These are phyloP conservation scores for Eurotiales sp. DNA, from an alignment of 2,329 filamentous ascomycete genomes.

Conservation along the genomic window DNA sequence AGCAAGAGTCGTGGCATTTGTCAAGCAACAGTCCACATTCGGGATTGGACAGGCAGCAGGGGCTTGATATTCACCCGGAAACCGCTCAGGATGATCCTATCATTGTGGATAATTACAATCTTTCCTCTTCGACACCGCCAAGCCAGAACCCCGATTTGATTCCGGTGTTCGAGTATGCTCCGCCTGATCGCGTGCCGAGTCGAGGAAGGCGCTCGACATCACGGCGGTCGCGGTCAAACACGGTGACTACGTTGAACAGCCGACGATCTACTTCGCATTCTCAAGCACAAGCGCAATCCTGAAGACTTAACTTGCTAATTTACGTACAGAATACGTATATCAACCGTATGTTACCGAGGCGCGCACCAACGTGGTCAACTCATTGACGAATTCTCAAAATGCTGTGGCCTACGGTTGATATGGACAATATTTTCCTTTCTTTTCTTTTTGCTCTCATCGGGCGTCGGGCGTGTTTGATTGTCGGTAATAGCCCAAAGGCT, in stretches of 20 bases:
- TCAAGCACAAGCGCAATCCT: constrained; percentile 22
- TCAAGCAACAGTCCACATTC: constrained; percentile 33
- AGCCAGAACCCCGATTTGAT: constrained; percentile 46
- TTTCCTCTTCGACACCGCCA: constrained; percentile 36
- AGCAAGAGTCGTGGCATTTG: constrained; percentile 37
- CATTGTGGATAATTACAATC: constrained; percentile 31
- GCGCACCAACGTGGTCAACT: no score
- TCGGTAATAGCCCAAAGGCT: neutral
- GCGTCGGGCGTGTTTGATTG: neutral
- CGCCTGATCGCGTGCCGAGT: constrained; percentile 29
- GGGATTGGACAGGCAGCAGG: constrained; percentile 38
- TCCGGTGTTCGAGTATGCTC: constrained; percentile 42
- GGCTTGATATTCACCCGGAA: constrained; percentile 47
- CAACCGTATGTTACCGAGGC: no score
- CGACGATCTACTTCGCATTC: constrained; percentile 18
- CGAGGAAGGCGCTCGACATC: constrained; percentile 35
- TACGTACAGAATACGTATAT: no score
- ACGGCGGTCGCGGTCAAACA: constrained; percentile 33
- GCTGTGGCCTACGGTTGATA: neutral
- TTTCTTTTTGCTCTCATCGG: neutral
- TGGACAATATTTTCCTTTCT: neutral
- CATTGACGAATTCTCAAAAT: no score
- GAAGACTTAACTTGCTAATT: constrained; percentile 16
- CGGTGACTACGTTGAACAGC: constrained; percentile 13
- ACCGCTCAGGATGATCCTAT: constrained; percentile 45